Conservation (phyloP, 2,329 filamentous ascomycete genomes). For the Microcyclospora pomicola region DNA sequence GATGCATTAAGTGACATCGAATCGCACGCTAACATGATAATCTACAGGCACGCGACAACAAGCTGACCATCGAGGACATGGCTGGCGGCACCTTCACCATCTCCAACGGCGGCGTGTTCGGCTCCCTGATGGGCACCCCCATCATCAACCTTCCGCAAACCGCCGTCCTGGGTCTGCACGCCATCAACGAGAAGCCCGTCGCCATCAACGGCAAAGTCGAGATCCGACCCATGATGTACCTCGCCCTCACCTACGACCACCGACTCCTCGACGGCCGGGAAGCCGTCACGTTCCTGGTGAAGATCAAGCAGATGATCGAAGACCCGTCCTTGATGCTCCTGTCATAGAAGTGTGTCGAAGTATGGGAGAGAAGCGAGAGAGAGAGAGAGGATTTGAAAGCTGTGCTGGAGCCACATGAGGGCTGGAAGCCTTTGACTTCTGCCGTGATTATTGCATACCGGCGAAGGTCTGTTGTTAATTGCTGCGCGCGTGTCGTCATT, state of each 20-base stretch:
- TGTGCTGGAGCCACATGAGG: no score
- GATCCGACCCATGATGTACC: constrained; percentile 97
- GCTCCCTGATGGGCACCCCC: constrained; percentile 90
- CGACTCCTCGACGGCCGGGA: constrained; percentile 88
- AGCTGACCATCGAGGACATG: constrained; percentile 98
- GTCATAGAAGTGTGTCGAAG: neutral
- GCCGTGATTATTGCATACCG: no score
- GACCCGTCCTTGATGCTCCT: constrained; percentile 87
- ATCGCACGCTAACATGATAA: constrained; percentile 1
- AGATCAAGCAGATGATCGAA: constrained; percentile 92
- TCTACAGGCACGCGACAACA: constrained; percentile 71
- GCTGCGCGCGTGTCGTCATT: no score
- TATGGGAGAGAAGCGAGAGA: no score
- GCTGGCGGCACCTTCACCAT: constrained; percentile 97
- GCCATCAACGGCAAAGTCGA: constrained; percentile 88
- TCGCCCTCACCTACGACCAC: constrained; percentile 95
- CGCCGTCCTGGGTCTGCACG: constrained; percentile 79
- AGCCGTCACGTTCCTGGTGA: constrained; percentile 90
- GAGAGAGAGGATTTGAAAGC: no score
- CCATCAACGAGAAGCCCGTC: constrained; percentile 88
- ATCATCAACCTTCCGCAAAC: constrained; percentile 97
- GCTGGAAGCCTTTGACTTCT: no score
- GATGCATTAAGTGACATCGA: neutral
- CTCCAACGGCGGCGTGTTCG: constrained; percentile 93
- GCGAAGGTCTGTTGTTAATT: no score